Evolutionary conservation across 2,329 filamentous ascomycete genomes (phyloP).

Genomic region (Rhinocladiella similis): DNA sequence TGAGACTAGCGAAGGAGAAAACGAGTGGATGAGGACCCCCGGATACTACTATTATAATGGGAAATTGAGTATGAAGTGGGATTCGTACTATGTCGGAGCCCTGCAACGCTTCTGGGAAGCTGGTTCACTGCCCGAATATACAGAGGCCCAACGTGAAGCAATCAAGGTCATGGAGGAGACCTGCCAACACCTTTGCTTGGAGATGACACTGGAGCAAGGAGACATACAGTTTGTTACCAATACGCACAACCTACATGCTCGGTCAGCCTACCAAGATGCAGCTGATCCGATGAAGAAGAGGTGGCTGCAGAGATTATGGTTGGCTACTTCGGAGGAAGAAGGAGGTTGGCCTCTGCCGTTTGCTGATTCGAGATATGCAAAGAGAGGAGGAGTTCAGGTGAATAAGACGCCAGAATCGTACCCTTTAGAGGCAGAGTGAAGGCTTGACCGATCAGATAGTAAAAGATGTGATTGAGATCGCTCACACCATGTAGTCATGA

Average conservation of each 20-base stretch:
- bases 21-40: slow-evolving; percentile 69
- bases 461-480: too few relatives aligned
- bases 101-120: slow-evolving; percentile 70
- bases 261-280: slow-evolving; percentile 76
- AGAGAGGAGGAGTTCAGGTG: slow-evolving; percentile 84
- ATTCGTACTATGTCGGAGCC: slow-evolving; percentile 82
- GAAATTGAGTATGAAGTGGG: slow-evolving; percentile 67
- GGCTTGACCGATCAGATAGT: not conserved
- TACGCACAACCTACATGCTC: slow-evolving; percentile 74
- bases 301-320: slow-evolving; percentile 80
- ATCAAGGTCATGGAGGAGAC: slow-evolving; percentile 71
- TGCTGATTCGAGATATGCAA: slow-evolving; percentile 77
- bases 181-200: slow-evolving; percentile 69
- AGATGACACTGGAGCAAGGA: slow-evolving; percentile 85
- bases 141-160: slow-evolving; percentile 66
- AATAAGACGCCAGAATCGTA: slow-evolving; percentile 61
- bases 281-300: slow-evolving; percentile 51
- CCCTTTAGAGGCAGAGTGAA: not conserved
- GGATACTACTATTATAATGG: slow-evolving; percentile 70
- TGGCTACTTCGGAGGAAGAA: slow-evolving; percentile 76
- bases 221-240: slow-evolving; percentile 87
- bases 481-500: too few relatives aligned
- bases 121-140: slow-evolving; percentile 73
- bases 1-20: slow-evolving; percentile 71
- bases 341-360: slow-evolving; percentile 84